These are phyloP conservation scores for Sphaerosporella brunnea DNA, from an alignment of 495 filamentous ascomycete species.

Conservation along the genomic window DNA sequence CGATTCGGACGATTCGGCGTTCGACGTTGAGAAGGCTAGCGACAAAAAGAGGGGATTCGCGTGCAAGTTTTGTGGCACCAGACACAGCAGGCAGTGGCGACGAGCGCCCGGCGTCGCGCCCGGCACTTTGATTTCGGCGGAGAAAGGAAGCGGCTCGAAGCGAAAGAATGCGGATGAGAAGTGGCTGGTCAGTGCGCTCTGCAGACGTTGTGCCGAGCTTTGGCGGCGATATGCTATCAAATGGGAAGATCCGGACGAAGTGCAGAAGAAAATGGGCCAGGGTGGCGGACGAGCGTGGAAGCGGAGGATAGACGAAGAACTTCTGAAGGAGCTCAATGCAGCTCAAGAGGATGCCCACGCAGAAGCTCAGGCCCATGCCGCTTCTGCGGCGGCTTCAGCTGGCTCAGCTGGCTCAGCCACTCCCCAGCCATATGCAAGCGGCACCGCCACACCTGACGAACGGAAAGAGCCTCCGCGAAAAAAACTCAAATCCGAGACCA, in stretches of 20 bases:
- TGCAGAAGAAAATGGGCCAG: slow-evolving; percentile 71
- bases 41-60: slow-evolving; percentile 65
- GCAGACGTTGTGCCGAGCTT: slow-evolving; percentile 69
- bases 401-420: slow-evolving; percentile 8
- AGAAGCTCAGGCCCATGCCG: slow-evolving; percentile 14
- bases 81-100: slow-evolving; percentile 73
- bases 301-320: slow-evolving; percentile 74
- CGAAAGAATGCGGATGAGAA: slow-evolving; percentile 51
- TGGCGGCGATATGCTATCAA: slow-evolving; percentile 93
- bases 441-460: slow-evolving; percentile 14
- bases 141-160: slow-evolving; percentile 37
- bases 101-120: slow-evolving; percentile 61
- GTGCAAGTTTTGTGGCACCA: slow-evolving; percentile 82
- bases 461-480: slow-evolving; percentile 35
- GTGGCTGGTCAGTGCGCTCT: slow-evolving; percentile 68
- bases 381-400: slow-evolving; percentile 13
- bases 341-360: slow-evolving; percentile 31
- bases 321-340: slow-evolving; percentile 57
- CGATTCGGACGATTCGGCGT: slow-evolving; percentile 87
- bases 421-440: slow-evolving; percentile 7
- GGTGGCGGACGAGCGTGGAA: slow-evolving; percentile 75
- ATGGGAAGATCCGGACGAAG: slow-evolving; percentile 88
- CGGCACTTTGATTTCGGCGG: slow-evolving; percentile 51
- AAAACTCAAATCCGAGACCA: slow-evolving; percentile 33
- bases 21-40: slow-evolving; percentile 72